phyloP scores from a whole-genome alignment of 805 yeast species.

The Kurtzmaniella fragi region DNA sequence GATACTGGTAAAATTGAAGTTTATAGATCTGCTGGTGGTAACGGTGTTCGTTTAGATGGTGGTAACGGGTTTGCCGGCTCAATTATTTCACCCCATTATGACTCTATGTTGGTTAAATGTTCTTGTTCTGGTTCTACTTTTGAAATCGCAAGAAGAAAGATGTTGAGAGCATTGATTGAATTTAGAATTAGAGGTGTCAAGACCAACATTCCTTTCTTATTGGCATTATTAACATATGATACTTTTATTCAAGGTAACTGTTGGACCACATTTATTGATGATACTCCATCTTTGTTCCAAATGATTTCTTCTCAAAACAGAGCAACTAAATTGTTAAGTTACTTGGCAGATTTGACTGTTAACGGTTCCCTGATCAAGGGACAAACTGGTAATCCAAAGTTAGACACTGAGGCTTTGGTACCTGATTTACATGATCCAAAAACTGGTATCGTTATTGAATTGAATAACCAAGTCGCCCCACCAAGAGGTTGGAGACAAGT shows the following conservation, averaged over 20 bases:
- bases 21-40: slow-evolving; percentile 98
- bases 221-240: slow-evolving; percentile 86
- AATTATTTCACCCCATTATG: slow-evolving; percentile 94
- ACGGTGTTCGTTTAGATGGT: slow-evolving; percentile 98
- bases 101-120: slow-evolving; percentile 97
- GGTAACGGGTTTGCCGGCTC: slow-evolving; percentile 98
- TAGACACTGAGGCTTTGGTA: slow-evolving; percentile 65
- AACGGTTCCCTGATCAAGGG: slow-evolving; percentile 96
- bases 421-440: slow-evolving; percentile 65
- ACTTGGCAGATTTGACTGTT: slow-evolving; percentile 89
- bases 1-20: slow-evolving; percentile 98
- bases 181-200: slow-evolving; percentile 98
- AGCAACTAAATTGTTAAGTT: slow-evolving; percentile 88
- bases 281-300: slow-evolving; percentile 92
- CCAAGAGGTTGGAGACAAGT: slow-evolving; percentile 92
- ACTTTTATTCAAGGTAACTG: slow-evolving; percentile 82
- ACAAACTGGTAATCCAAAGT: slow-evolving; percentile 88
- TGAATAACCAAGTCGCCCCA: slow-evolving; percentile 42
- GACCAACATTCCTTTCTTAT: slow-evolving; percentile 94
- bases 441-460: slow-evolving; percentile 58
- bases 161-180: slow-evolving; percentile 94
- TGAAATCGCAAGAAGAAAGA: slow-evolving; percentile 95
- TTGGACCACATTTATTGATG: slow-evolving; percentile 99
- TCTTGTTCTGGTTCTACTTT: slow-evolving; percentile 95
- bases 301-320: slow-evolving; percentile 94